phyloP scores from a whole-genome alignment of 768 basidiomycete genomes.

The Vararia minispora region DNA sequence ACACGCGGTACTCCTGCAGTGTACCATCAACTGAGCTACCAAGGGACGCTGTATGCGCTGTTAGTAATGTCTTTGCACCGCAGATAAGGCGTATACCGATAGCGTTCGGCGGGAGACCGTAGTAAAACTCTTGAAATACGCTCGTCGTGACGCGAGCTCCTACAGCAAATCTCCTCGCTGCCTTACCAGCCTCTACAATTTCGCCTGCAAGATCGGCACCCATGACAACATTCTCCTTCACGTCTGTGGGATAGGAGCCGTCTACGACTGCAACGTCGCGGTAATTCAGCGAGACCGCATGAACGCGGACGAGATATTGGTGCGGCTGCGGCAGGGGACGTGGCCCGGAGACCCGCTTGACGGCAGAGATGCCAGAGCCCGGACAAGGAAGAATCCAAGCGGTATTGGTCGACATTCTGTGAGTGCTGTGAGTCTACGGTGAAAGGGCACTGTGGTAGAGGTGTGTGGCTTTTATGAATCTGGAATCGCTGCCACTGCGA shows the following conservation, averaged over 20 bases:
- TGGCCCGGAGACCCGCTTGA: no score
- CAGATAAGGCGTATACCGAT: not conserved
- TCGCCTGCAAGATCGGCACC: conserved; percentile 44
- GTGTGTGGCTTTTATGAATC: no score
- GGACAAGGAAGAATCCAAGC: no score
- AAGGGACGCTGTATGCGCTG: conserved; percentile 17
- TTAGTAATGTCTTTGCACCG: no score
- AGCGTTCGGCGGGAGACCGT: not conserved
- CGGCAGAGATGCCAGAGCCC: no score
- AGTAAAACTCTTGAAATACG: not conserved
- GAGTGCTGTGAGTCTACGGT: no score
- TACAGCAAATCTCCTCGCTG: conserved; percentile 29
- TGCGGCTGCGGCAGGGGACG: conserved; percentile 27
- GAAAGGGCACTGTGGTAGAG: no score
- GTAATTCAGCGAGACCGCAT: conserved; percentile 47
- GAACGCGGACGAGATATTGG: conserved; percentile 45
- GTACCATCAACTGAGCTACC: conserved; percentile 42
- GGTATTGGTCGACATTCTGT: no score
- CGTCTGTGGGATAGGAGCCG: conserved; percentile 28
- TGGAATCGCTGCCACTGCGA: no score
- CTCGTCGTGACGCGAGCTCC: conserved; percentile 33
- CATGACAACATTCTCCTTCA: conserved; percentile 21
- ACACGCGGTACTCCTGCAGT: conserved; percentile 39
- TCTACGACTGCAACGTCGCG: conserved; percentile 36
- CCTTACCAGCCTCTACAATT: conserved; percentile 28